A percentile compares a stretch with the other conserved stretches of the same genome.
phyloP scores from a whole-genome alignment of 2,329 filamentous ascomycete species.

The Aspergillus eucalypticola region DNA sequence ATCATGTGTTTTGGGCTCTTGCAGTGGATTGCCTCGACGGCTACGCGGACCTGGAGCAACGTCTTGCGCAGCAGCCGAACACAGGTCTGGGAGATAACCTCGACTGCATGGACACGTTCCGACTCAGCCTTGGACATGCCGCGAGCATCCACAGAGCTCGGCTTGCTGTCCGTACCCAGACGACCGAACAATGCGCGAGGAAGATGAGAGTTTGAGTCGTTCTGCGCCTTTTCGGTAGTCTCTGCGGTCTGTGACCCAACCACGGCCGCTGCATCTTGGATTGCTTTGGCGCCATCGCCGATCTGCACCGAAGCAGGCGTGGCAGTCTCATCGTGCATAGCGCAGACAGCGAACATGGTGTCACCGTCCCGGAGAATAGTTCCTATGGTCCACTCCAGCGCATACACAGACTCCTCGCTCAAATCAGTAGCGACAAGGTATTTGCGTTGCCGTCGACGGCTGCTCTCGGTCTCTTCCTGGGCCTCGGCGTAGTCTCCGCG shows the following conservation, averaged over 20 bases:
- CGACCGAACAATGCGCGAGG: conserved; percentile 36
- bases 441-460: conserved; percentile 75
- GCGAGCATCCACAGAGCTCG: conserved; percentile 49
- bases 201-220: conserved; percentile 30
- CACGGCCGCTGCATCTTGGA: conserved; percentile 72
- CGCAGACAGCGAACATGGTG: conserved; percentile 89
- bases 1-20: conserved; percentile 96
- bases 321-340: conserved; percentile 76
- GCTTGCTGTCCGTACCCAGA: conserved; percentile 42
- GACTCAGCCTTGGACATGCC: conserved; percentile 66
- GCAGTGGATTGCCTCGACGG: conserved; percentile 96
- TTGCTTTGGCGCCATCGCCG: conserved; percentile 71
- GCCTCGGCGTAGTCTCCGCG: conserved; percentile 77
- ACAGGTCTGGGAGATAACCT: conserved; percentile 79
- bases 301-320: conserved; percentile 53
- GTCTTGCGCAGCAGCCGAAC: conserved; percentile 88
- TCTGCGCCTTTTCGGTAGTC: conserved; percentile 44
- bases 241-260: conserved; percentile 64
- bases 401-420: conserved; percentile 91
- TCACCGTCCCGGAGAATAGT: conserved; percentile 93
- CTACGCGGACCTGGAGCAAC: conserved; percentile 84
- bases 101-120: conserved; percentile 77
- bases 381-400: conserved; percentile 95
- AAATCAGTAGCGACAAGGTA: conserved; percentile 96
- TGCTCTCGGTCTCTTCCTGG: conserved; percentile 74